Conservation (phyloP, 495 filamentous ascomycete species). For the Penicillium atrosanguineum region DNA sequence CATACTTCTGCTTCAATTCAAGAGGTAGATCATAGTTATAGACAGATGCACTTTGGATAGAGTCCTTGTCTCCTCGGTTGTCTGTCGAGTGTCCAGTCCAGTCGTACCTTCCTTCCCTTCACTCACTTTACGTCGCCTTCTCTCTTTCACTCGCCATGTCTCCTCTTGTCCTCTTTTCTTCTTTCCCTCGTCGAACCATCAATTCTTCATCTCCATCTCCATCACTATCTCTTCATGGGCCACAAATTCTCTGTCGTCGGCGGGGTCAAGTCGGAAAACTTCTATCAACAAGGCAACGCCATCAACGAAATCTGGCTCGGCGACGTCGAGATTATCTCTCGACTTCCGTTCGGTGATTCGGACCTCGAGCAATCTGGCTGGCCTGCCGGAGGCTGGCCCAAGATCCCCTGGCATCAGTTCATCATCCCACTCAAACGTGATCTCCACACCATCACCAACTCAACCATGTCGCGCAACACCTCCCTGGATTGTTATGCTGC, state of each 20-base stretch:
- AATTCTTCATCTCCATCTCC: not conserved
- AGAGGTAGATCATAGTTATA: too few relatives aligned
- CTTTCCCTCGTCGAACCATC: not conserved
- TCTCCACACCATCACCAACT: not conserved
- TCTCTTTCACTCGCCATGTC: not conserved
- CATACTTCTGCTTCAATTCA: too few relatives aligned
- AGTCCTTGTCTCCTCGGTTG: not conserved
- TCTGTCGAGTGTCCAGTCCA: not conserved
- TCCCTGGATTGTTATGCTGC: not conserved
- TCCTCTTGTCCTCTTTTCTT: not conserved
- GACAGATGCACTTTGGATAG: not conserved
- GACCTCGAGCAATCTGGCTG: conserved; percentile 37
- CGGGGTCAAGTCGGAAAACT: conserved; percentile 33
- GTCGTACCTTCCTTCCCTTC: not conserved
- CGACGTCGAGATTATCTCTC: conserved; percentile 35
- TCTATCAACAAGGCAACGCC: conserved; percentile 35
- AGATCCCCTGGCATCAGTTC: conserved; percentile 44
- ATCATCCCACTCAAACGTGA: conserved; percentile 38
- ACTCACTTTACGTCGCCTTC: not conserved
- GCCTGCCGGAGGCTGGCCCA: conserved; percentile 28
- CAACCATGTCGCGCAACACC: not conserved
- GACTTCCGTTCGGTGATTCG: conserved; percentile 36
- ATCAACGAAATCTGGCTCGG: conserved; percentile 42
- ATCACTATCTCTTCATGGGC: conserved; percentile 24
- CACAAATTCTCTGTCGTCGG: conserved; percentile 32